phyloP scores from a whole-genome alignment of 2,329 filamentous ascomycete species.

The Daldinia sp. region DNA sequence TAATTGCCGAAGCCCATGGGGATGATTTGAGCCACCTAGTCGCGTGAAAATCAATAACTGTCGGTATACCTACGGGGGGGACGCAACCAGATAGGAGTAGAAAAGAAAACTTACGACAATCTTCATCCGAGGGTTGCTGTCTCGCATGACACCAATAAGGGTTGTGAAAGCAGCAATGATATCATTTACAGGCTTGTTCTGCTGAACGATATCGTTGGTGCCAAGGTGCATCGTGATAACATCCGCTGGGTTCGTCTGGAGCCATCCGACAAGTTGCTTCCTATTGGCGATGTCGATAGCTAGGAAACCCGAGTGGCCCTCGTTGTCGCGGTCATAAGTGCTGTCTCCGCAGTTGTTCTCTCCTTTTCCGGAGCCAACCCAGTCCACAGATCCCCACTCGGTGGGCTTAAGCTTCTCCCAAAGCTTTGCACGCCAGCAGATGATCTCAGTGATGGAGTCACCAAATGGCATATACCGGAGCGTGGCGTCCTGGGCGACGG shows the following conservation, averaged over 20 bases:
- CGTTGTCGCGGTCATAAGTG: slow-evolving; percentile 54
- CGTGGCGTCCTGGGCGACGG: slow-evolving; percentile 40
- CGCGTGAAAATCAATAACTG: background rate
- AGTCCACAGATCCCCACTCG: slow-evolving; percentile 50
- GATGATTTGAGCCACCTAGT: slow-evolving; percentile 54
- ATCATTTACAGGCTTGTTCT: slow-evolving; percentile 48
- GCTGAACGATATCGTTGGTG: slow-evolving; percentile 54
- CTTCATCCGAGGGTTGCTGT: slow-evolving; percentile 52
- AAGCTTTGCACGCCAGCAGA: slow-evolving; percentile 54
- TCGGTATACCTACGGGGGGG: background rate
- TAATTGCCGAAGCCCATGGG: slow-evolving; percentile 47
- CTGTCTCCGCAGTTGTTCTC: slow-evolving; percentile 49
- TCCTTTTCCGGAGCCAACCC: slow-evolving; percentile 48
- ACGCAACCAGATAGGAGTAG: background rate
- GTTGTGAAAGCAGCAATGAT: slow-evolving; percentile 54
- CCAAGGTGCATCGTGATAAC: slow-evolving; percentile 57
- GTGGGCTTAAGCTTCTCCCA: slow-evolving; percentile 53
- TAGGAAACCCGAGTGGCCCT: slow-evolving; percentile 54
- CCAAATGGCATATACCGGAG: slow-evolving; percentile 54
- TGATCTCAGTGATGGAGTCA: slow-evolving; percentile 54
- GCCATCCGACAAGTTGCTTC: slow-evolving; percentile 54
- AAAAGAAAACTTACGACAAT: slow-evolving; percentile 50
- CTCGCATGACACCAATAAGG: slow-evolving; percentile 50
- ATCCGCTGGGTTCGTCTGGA: slow-evolving; percentile 53
- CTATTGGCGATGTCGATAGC: slow-evolving; percentile 55